Conservation (phyloP, 2,329 filamentous ascomycete genomes). For the Penicillium sp. region DNA sequence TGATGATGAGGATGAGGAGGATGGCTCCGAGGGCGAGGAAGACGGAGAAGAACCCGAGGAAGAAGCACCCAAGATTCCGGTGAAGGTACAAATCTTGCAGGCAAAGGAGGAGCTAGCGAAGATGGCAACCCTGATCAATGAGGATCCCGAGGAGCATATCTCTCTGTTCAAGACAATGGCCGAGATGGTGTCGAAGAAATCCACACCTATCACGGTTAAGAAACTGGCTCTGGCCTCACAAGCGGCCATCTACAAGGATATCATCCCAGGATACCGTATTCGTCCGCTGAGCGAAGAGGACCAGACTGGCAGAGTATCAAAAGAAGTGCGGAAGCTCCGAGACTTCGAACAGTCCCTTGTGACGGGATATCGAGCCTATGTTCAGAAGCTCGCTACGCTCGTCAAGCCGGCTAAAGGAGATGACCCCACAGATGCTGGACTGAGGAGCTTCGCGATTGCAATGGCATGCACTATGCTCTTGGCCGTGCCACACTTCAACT, state of each 20-base stretch:
- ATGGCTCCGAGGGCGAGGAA: conserved; percentile 33
- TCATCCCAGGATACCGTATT: conserved; percentile 95
- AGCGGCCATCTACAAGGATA: conserved; percentile 86
- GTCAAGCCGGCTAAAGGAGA: conserved; percentile 56
- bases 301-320: conserved; percentile 76
- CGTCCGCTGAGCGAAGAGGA: conserved; percentile 74
- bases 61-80: conserved; percentile 63
- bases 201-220: conserved; percentile 65
- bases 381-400: conserved; percentile 69
- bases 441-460: conserved; percentile 75
- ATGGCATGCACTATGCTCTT: conserved; percentile 80
- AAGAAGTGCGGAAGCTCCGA: conserved; percentile 80
- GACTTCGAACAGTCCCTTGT: conserved; percentile 86
- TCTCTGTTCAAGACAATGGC: conserved; percentile 74
- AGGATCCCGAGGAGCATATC: conserved; percentile 88
- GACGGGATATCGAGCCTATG: conserved; percentile 77
- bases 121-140: conserved; percentile 76
- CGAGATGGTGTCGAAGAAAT: conserved; percentile 64
- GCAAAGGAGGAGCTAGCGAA: conserved; percentile 92
- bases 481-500: conserved; percentile 95
- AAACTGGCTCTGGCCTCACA: conserved; percentile 86
- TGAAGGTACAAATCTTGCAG: conserved; percentile 74
- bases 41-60: conserved; percentile 51
- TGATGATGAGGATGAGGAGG: conserved; percentile 55
- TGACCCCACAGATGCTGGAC: conserved; percentile 33